Evolutionary conservation across 352 stramenopile species (phyloP).

Genomic region (Phytophthora parvispora): DNA sequence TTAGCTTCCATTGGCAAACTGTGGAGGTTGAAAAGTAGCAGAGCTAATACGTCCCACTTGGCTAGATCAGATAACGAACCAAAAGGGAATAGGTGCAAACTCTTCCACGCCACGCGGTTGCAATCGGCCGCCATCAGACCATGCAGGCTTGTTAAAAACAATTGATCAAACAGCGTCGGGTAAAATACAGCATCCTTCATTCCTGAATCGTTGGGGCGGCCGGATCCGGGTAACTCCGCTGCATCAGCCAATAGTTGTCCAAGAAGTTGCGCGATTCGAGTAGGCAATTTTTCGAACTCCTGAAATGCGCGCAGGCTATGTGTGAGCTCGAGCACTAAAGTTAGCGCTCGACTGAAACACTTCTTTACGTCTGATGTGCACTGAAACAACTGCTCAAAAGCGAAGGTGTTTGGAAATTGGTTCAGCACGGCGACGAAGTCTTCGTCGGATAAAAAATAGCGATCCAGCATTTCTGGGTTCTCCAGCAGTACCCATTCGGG

Average conservation of each 20-base stretch:
- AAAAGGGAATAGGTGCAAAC: slow-evolving; percentile 78
- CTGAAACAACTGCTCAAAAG: slow-evolving; percentile 79
- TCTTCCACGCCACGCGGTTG: slow-evolving; percentile 86
- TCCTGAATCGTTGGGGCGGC: slow-evolving; percentile 2
- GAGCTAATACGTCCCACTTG: slow-evolving; percentile 86
- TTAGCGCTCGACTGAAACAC: slow-evolving; percentile 79
- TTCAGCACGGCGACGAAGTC: slow-evolving; percentile 88
- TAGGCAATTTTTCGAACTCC: slow-evolving; percentile 86
- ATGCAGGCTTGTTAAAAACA: slow-evolving; percentile 86
- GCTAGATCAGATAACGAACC: slow-evolving; percentile 72
- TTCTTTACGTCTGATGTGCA: slow-evolving; percentile 84
- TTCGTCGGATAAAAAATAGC: slow-evolving; percentile 85
- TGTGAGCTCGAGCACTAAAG: slow-evolving; percentile 81
- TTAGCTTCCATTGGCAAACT: slow-evolving; percentile 72
- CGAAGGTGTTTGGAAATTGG: slow-evolving; percentile 89
- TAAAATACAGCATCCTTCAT: slow-evolving; percentile 60
- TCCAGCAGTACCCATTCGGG: slow-evolving; percentile 88
- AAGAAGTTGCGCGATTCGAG: slow-evolving; percentile 75
- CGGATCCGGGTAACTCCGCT: slow-evolving; percentile 59
- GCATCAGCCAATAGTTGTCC: slow-evolving; percentile 71
- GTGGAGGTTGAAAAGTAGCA: slow-evolving; percentile 81
- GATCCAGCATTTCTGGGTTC: slow-evolving; percentile 84
- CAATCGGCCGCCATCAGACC: slow-evolving; percentile 76
- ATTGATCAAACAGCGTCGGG: slow-evolving; percentile 86
- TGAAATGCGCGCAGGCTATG: slow-evolving; percentile 77